Percentiles rank a stretch among this genome's conserved stretches.
Evolutionary conservation across 768 basidiomycete species (phyloP).

Genomic region (Leccinum subgranulosum): DNA sequence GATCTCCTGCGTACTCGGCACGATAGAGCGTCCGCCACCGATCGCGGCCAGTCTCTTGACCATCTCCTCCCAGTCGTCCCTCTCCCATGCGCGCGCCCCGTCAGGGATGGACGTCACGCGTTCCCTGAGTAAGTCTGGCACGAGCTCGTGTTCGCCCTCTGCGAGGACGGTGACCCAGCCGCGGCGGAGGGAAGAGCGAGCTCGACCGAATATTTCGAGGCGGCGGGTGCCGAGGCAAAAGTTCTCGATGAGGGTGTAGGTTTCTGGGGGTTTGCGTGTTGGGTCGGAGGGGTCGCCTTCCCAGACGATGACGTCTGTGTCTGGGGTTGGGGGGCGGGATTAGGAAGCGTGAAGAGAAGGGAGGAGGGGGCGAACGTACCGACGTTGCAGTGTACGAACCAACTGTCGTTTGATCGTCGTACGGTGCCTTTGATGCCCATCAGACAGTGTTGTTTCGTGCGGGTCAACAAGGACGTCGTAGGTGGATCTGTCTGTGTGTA

Average conservation of each 20-base stretch:
- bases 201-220: slow-evolving; percentile 83
- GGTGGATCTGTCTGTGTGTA: slow-evolving; percentile 70
- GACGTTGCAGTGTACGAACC: slow-evolving; percentile 98
- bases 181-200: slow-evolving; percentile 62
- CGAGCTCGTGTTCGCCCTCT: slow-evolving; percentile 56
- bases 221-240: slow-evolving; percentile 93
- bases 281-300: slow-evolving; percentile 87
- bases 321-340: slow-evolving; percentile 37
- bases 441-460: slow-evolving; percentile 94
- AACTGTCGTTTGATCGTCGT: slow-evolving; percentile 87
- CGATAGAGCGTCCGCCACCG: slow-evolving; percentile 56
- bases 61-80: slow-evolving; percentile 63
- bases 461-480: slow-evolving; percentile 79
- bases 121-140: slow-evolving; percentile 36
- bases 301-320: slow-evolving; percentile 97
- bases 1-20: slow-evolving; percentile 76
- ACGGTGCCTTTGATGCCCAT: slow-evolving; percentile 98
- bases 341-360: not conserved
- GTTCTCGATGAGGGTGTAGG: slow-evolving; percentile 95
- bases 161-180: slow-evolving; percentile 91
- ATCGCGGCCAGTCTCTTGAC: slow-evolving; percentile 46
- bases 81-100: slow-evolving; percentile 49
- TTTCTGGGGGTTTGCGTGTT: slow-evolving; percentile 72
- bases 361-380: slow-evolving; percentile 46
- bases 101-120: slow-evolving; percentile 28